Conservation (phyloP, 257 asterid species). For the Gardenia jasminoides region DNA sequence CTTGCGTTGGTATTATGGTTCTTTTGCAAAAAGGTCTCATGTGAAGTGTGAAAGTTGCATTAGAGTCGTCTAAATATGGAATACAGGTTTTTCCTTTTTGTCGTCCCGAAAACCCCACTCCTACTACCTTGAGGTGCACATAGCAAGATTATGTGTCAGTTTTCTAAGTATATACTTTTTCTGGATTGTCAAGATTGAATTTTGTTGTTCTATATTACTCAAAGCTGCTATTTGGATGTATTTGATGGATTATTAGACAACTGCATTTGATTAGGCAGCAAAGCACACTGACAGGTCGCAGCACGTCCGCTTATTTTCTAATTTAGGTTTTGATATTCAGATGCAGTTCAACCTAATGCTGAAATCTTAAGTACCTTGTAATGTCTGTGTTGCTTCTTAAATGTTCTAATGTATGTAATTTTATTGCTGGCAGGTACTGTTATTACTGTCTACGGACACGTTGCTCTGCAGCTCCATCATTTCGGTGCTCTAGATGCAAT, state of each 20-base stretch:
- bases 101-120: background rate
- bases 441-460: slow-evolving; percentile 86
- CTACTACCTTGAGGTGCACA: background rate
- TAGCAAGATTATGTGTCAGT: background rate
- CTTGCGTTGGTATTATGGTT: too few relatives aligned
- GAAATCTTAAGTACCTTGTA: background rate
- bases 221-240: background rate
- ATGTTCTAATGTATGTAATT: background rate
- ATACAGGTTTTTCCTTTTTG: too few relatives aligned
- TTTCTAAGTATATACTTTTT: background rate
- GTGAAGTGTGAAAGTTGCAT: too few relatives aligned
- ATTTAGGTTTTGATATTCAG: background rate
- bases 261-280: background rate
- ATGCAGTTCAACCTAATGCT: background rate
- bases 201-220: background rate
- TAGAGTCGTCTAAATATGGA: too few relatives aligned
- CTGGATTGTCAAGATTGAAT: background rate
- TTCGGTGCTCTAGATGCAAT: slow-evolving; percentile 75
- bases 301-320: background rate
- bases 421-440: slow-evolving; percentile 61
- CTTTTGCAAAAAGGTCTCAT: too few relatives aligned
- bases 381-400: background rate
- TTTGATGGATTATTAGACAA: background rate
- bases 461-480: slow-evolving; percentile 69
- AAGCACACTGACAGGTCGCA: background rate